Base-by-base conservation (phyloP, 1,284 basidiomycete genomes). In the Trametes sp. region DNA sequence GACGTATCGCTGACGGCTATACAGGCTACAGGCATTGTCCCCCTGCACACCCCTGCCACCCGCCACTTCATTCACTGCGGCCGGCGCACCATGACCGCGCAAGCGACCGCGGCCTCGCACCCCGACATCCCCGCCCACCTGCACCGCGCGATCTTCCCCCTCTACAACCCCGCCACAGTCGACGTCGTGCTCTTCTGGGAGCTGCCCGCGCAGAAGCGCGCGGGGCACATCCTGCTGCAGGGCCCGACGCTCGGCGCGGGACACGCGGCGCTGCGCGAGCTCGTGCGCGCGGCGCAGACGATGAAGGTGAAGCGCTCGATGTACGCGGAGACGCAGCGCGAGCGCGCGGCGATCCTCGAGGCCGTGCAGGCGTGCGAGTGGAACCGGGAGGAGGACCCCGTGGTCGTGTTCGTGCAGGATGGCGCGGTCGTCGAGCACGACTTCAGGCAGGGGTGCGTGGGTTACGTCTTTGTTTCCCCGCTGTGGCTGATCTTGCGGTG, bases 261-360 rank as follows among this genome's bases (percentile, higher is more conserved):
- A 2, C 89, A 92, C 73, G 90, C 87, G 19, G 78, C 81, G 14
- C 78, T 95, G 59, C 79, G 83, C 35, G 79, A 81, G 50, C 78
- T 87, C 44, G 80, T 91, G 10, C 81, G 86, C 42, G 80, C 82
- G 16, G 83, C 85, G 5, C 84, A 88, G 69, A 81, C 76, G 46
- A 82, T 82, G n/a, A 92, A 92, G 73, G 81, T 82, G 23, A 90
- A 86, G 71, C 85, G 89, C 63, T 94, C 87, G 63, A 93, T 97
- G 85, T 98, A 95, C 73, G 93, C 93, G 21, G 94, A 97, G 79
- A 96, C 94, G 5, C 86, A 86, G 60, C 81, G 89, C 54, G 87
- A 95, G 74, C 87, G 87, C 70, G 76, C 77, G 65, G 85, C 87
- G 49, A 78, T 96, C 31, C 73, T 95, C 50, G 80, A 86, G 33